Evolutionary conservation across 441 rosid genomes (phyloP), one percentile per base, ranked within the genome.

Genomic region (Arabidopsis lyrata): DNA sequence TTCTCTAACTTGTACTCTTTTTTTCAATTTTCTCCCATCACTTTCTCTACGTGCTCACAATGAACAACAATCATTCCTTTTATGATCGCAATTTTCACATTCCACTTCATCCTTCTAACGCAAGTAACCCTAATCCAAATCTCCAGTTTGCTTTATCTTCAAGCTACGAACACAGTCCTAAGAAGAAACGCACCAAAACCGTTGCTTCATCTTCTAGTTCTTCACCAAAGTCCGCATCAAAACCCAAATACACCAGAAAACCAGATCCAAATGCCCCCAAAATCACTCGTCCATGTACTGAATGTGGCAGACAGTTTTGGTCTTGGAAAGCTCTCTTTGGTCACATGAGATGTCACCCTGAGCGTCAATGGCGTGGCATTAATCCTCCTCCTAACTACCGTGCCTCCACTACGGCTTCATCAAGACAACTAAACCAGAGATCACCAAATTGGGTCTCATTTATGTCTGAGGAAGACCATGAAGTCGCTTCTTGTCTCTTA

Each of bases 321-420:
- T 95, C 99, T 0, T 74, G 74, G 90, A 95, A 95, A 80, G 97
- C 97, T 6, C 83, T 93, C 39, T 95, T 82, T 16, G 99, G 99
- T 27, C 99, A 93, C 82, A 87, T 95, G 99, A 81, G 98, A 63
- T 91, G 98, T 76, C 98, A 90, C 66, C 99, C 97, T 22, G 97
- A 90, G 73, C 88, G 97, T 13, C 88, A 86, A 76, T 90, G 98
- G 97, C 95, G 97, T 60, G 98, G 98, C 29, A 86, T 92, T 58
- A 90, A 88, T 36, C 96, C 96, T 3, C 96, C 90, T 1, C 90
- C 87, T 0, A 77, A 88, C 49, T 57, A 72, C 67, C 86, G 76
- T 11, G 45, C 57, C 65, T 0, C 81, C 77, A 5, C 22, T 6
- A 6, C 64, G 16, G 14, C 78, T 54, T 15, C 60, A 32, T 76